Evolutionary conservation across 129 eudicot genomes (phyloP).

Genomic region (Logfia minima): DNA sequence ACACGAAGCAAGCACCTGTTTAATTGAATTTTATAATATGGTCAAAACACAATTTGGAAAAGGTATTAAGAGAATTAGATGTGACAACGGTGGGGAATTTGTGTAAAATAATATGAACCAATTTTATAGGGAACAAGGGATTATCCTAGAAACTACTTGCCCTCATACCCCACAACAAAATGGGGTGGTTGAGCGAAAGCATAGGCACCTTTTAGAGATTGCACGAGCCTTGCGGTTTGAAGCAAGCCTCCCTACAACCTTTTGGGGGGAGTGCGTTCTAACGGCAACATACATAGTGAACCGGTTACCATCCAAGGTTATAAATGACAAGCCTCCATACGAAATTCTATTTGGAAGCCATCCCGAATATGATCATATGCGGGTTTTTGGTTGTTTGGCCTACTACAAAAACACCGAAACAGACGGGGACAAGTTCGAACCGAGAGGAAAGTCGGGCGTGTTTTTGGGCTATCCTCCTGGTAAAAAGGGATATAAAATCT

Average conservation of each 20-base stretch:
- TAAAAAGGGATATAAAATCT: background rate
- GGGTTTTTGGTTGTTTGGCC: background rate
- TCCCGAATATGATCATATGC: background rate
- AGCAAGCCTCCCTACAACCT: background rate
- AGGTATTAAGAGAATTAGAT: too few relatives aligned
- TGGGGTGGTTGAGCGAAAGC: too few relatives aligned
- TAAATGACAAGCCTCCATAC: background rate
- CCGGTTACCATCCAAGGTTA: background rate
- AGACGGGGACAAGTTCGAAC: background rate
- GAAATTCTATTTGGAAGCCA: background rate
- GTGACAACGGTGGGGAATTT: background rate
- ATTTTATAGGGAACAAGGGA: too few relatives aligned
- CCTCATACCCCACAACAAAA: too few relatives aligned
- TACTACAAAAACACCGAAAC: background rate
- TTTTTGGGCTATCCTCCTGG: background rate
- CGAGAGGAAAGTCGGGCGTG: background rate
- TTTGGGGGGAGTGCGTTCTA: background rate
- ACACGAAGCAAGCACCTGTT: background rate
- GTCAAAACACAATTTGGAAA: background rate
- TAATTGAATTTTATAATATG: background rate
- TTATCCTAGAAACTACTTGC: too few relatives aligned
- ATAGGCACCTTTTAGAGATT: background rate
- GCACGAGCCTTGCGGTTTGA: background rate
- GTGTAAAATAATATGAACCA: too few relatives aligned
- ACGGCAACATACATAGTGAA: background rate